Conservation (phyloP, 108 stramenopile genomes). For the Schizochytrium sp. region DNA sequence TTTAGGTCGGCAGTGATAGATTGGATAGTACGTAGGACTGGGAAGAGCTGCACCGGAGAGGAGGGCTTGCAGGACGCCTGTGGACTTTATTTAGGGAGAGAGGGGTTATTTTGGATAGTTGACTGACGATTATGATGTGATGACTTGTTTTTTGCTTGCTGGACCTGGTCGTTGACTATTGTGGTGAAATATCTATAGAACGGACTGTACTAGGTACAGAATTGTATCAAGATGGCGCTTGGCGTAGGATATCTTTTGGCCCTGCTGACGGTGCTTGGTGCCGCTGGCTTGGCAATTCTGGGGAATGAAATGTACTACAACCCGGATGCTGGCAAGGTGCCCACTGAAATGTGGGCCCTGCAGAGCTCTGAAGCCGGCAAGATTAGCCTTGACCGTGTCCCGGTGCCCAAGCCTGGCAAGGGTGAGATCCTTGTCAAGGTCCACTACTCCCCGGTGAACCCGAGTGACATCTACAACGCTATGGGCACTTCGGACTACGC, state of each 20-base stretch:
- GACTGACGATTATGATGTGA: too few relatives aligned
- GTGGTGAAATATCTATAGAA: too few relatives aligned
- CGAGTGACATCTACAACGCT: slow-evolving; percentile 67
- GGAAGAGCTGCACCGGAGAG: too few relatives aligned
- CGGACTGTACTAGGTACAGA: too few relatives aligned
- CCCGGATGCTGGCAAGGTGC: background rate
- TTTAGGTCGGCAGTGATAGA: too few relatives aligned
- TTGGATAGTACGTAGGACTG: too few relatives aligned
- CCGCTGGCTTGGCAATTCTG: background rate
- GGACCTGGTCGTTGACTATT: too few relatives aligned
- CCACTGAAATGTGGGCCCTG: slow-evolving; percentile 50
- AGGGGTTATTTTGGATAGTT: too few relatives aligned
- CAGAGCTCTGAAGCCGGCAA: slow-evolving; percentile 68
- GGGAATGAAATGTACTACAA: slow-evolving; percentile 10
- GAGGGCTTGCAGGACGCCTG: too few relatives aligned
- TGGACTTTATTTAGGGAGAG: too few relatives aligned
- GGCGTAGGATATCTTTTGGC: background rate
- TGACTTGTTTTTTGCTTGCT: too few relatives aligned
- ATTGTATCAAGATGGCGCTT: too few relatives aligned
- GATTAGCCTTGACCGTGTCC: slow-evolving; percentile 71
- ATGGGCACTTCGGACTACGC: background rate
- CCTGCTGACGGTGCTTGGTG: background rate
- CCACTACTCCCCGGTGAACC: slow-evolving; percentile 72
- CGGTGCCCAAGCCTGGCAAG: slow-evolving; percentile 67
- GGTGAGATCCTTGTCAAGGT: slow-evolving; percentile 72